Evolutionary conservation across 106 monocot species (phyloP).

Genomic region (Chionographis japonica): DNA sequence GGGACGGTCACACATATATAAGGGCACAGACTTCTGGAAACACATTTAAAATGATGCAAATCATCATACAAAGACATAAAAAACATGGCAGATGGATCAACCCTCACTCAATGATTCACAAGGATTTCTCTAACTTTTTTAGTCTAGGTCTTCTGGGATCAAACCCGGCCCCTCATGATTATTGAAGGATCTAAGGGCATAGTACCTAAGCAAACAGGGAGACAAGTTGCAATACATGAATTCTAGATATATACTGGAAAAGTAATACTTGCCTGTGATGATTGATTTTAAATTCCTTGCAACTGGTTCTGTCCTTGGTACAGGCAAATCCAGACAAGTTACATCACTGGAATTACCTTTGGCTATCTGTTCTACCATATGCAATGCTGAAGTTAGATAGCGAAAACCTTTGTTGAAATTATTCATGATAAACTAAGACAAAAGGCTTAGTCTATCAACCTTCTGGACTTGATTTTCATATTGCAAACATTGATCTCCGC

Average conservation of each 20-base stretch:
- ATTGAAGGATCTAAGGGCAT: too few species aligned
- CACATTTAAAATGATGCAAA: too few species aligned
- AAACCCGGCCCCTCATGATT: too few species aligned
- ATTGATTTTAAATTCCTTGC: slow-evolving; percentile 24
- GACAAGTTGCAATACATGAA: neutral
- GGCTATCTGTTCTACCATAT: slow-evolving; percentile 47
- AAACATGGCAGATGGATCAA: too few species aligned
- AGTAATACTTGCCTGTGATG: slow-evolving; percentile 43
- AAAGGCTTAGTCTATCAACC: slow-evolving; percentile 53
- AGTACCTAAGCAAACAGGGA: neutral
- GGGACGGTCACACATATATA: too few species aligned
- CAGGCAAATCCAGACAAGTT: slow-evolving; percentile 17
- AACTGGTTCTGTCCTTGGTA: slow-evolving; percentile 20
- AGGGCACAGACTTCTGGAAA: too few species aligned
- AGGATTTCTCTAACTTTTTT: too few species aligned
- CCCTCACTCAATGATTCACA: too few species aligned
- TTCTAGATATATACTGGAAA: slow-evolving; percentile 1
- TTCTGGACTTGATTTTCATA: slow-evolving; percentile 34
- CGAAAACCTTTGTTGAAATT: slow-evolving; percentile 6
- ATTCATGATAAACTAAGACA: slow-evolving; percentile 41
- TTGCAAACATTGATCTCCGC: slow-evolving; percentile 16
- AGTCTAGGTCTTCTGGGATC: too few species aligned
- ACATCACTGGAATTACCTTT: slow-evolving; percentile 20
- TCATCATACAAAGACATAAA: too few species aligned
- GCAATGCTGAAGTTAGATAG: slow-evolving; percentile 41